phyloP scores from a whole-genome alignment of 169 alveolate species.

The Plasmodium reichenowi region DNA sequence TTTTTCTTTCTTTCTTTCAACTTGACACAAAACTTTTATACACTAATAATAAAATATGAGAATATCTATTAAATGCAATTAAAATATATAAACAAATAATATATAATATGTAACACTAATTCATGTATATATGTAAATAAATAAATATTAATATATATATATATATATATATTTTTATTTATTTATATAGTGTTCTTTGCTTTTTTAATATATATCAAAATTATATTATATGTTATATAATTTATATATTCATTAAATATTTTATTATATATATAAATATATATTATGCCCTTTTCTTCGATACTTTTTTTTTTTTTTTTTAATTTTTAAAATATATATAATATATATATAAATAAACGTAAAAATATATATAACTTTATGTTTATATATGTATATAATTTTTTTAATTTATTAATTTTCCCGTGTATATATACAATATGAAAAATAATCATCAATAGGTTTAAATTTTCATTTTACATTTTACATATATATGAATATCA shows the following conservation, averaged over 20 bases:
- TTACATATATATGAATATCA: neutral
- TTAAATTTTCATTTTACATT: constrained; percentile 16
- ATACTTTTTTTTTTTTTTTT: too few relatives aligned
- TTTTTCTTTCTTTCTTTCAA: neutral
- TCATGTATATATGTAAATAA: neutral
- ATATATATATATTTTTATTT: constrained; percentile 7
- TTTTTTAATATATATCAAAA: neutral
- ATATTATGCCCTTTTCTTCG: too few relatives aligned
- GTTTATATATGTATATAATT: neutral
- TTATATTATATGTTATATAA: too few relatives aligned
- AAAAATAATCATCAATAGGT: neutral
- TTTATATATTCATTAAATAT: too few relatives aligned
- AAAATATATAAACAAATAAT: too few relatives aligned
- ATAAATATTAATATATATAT: constrained; percentile 2
- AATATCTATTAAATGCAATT: too few relatives aligned
- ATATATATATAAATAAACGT: neutral
- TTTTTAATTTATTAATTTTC: too few relatives aligned
- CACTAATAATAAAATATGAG: too few relatives aligned
- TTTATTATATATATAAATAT: neutral
- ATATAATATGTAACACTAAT: neutral
- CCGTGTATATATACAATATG: constrained; percentile 4
- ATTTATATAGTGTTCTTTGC: neutral
- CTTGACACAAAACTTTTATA: neutral
- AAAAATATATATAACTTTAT: constrained; percentile 13
- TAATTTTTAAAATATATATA: too few relatives aligned